Conservation (phyloP, 2,329 filamentous ascomycete genomes). For the Metarhizium guizhouense region DNA sequence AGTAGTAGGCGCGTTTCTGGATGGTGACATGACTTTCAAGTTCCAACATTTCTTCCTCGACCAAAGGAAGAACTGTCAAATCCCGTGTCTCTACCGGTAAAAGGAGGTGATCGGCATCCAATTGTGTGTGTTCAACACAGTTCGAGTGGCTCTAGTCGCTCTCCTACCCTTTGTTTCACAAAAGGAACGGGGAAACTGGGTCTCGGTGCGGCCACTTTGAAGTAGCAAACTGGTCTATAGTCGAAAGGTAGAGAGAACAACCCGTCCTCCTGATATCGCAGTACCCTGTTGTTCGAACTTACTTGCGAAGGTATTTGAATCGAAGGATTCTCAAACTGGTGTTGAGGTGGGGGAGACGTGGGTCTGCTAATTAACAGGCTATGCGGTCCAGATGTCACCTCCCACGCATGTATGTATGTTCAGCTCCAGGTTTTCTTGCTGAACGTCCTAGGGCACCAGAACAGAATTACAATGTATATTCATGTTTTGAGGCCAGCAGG, state of each 20-base stretch:
- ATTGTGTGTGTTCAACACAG: neutral
- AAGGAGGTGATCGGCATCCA: neutral
- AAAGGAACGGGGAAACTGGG: neutral
- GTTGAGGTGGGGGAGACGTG: neutral
- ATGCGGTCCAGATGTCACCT: no score
- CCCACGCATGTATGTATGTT: no score
- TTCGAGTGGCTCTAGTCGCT: neutral
- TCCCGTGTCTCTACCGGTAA: slow-evolving; percentile 1
- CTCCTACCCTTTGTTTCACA: neutral
- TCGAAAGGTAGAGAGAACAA: neutral
- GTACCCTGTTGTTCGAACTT: neutral
- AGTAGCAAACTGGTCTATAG: no score
- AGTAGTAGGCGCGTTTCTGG: slow-evolving; percentile 63
- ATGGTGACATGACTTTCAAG: slow-evolving; percentile 38
- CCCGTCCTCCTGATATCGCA: neutral
- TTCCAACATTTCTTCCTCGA: slow-evolving; percentile 16
- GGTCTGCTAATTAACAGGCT: neutral
- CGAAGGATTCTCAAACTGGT: neutral
- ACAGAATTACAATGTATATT: no score
- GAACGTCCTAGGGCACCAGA: no score
- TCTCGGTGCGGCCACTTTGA: neutral
- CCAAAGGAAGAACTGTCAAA: slow-evolving; percentile 1
- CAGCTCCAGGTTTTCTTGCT: no score
- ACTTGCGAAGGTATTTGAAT: neutral
- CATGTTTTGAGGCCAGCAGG: no score